phyloP scores from a whole-genome alignment of 345 rosid genomes.

The Brassica cretica region DNA sequence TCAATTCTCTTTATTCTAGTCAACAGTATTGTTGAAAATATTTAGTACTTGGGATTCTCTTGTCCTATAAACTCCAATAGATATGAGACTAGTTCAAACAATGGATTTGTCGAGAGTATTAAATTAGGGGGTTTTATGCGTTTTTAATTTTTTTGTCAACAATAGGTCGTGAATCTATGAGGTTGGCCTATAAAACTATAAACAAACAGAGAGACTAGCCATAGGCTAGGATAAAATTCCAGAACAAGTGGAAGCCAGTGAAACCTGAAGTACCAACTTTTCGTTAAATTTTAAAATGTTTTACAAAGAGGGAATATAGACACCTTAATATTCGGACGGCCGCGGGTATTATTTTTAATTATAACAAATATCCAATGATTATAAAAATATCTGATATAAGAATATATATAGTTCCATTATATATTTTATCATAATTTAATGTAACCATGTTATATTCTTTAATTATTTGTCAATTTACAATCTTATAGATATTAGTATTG shows the following conservation, averaged over 20 bases:
- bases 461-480: background rate
- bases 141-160: background rate
- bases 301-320: slow-evolving; percentile 27
- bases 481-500: background rate
- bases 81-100: background rate
- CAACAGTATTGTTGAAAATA: slow-evolving; percentile 30
- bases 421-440: background rate
- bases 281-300: background rate
- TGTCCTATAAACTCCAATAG: background rate
- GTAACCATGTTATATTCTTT: background rate
- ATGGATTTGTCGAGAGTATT: background rate
- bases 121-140: background rate
- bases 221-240: slow-evolving; percentile 34
- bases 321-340: slow-evolving; percentile 32
- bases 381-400: background rate
- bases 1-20: slow-evolving; percentile 26
- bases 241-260: slow-evolving; percentile 40
- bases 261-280: slow-evolving; percentile 28
- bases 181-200: slow-evolving; percentile 5
- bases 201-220: slow-evolving; percentile 15
- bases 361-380: background rate
- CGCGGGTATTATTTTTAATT: slow-evolving; percentile 10
- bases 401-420: background rate
- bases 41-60: slow-evolving; percentile 4
- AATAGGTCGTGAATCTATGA: background rate